Base-by-base conservation (phyloP, 176 grass and related monocot genomes). In the Puya raimondii region DNA sequence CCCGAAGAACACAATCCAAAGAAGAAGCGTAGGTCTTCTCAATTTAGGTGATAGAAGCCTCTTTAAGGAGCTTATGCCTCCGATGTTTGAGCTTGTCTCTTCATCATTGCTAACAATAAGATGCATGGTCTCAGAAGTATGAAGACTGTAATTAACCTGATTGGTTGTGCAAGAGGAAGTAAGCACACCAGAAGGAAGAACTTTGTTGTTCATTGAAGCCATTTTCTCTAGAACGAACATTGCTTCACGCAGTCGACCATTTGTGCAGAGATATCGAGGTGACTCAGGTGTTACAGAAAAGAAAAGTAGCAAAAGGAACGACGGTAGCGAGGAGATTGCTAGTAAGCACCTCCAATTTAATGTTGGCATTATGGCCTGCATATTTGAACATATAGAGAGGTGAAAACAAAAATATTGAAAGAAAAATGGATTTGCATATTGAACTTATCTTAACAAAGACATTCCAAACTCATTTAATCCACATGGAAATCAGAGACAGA, bases 291-390 rank as follows among this genome's bases (percentile, higher is more conserved):
- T 74, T 65, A 82, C 2, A 68, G 25, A 11, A 52, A 74, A 87
- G 79, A 96, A 96, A 66, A 90, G 3, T 15, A 96, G 76, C 58
- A 96, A 64, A 59, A 83, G 4, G 47, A 96, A 85, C 47, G 81
- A 87, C 42, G 91, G 91, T 49, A 71, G 17, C 0, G 84, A 90
- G 27, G 84, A 83, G 16, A 96, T 48, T 9, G 64, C 84, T 56
- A 90, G 71, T 67, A 96, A 78, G 63, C 87, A 90, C 50, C 87
- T 96, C 91, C 91, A 96, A 14, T 79, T 78, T 59, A 90, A 76
- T 64, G 71, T 65, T 73, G 84, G 84, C 82, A 96, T 85, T 21
- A 87, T 65, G 66, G 47, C 70, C 91, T 95, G 88, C 76, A 77
- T 63, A 65, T 58, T 58, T 15, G 54, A 58, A 58, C 15, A 58